Evolutionary conservation across 176 grass and related monocot genomes (phyloP), one percentile per base, ranked within the genome.

Genomic region (Raddia guianensis): DNA sequence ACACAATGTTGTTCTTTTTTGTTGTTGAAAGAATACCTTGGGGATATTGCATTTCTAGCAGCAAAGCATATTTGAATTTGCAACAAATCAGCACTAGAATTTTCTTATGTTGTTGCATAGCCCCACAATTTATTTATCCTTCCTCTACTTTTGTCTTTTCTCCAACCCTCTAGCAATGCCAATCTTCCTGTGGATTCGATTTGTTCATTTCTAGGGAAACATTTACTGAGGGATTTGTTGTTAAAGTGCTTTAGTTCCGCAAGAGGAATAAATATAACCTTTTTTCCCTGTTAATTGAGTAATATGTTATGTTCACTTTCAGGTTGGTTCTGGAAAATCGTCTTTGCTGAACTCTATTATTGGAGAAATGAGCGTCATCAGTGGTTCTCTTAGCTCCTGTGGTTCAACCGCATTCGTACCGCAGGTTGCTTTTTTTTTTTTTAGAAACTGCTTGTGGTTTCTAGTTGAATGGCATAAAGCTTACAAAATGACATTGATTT

Each of bases 241-340:
- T 55, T 20, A 57, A 57, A 33, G 64, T 35, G 68, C 12, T 40
- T 68, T n/a, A 70, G 56, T 81, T 60, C 37, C 10, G 1, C 7
- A 15, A 8, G 27, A 81, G 55, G 45, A 47, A 12, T 62, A 10
- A 12, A 72, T 62, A 62, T 81, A 32, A 62, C 16, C 20, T 47
- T 32, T 68, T 84, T 51, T 55, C 34, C 76, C 8, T 63, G 49
- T 77, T 71, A 72, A 54, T 52, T 51, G 20, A 55, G 12, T 50
- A 77, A 76, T 65, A 21, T 4, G 12, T 61, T 61, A 68, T 80
- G 81, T 76, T 51, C 45, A 37, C 82, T 76, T 83, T 86, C 80
- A 98, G 95, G 92, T 94, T 83, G 95, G 95, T 85, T 98, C 88
- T 72, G 95, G 95, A 74, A 98, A 98, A 86, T 94, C 95, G 59